Evolutionary conservation across 768 basidiomycete species (phyloP).

Genomic region (Mycena pura): DNA sequence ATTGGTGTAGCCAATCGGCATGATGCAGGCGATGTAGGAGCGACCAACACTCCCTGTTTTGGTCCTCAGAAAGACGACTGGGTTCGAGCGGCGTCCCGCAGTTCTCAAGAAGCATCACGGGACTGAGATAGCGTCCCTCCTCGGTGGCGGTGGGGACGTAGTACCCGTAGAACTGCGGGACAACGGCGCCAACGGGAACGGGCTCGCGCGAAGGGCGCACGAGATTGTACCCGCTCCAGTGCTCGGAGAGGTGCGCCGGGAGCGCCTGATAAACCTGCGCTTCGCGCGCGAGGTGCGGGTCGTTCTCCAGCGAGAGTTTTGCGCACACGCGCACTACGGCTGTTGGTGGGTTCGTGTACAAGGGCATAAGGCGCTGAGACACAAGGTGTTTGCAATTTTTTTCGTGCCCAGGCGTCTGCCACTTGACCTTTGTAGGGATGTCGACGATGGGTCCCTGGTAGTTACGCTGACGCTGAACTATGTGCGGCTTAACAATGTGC

Average conservation of each 20-base stretch:
- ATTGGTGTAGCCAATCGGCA: slow-evolving; percentile 44
- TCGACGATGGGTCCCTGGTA: slow-evolving; percentile 36
- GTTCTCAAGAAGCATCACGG: slow-evolving; percentile 51
- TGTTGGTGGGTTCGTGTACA: slow-evolving; percentile 46
- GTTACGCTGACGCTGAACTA: slow-evolving; percentile 4
- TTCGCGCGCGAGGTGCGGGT: slow-evolving; percentile 46
- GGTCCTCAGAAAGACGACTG: slow-evolving; percentile 42
- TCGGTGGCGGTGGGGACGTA: slow-evolving; percentile 42
- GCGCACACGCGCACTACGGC: slow-evolving; percentile 49
- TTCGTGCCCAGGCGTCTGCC: slow-evolving; percentile 38
- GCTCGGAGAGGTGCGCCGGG: slow-evolving; percentile 52
- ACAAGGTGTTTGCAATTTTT: slow-evolving; percentile 42
- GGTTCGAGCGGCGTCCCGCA: slow-evolving; percentile 43
- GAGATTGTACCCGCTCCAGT: slow-evolving; percentile 57
- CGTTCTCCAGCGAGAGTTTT: slow-evolving; percentile 49
- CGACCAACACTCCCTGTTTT: slow-evolving; percentile 49
- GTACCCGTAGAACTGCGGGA: slow-evolving; percentile 72
- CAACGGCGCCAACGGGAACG: slow-evolving; percentile 55
- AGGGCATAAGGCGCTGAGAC: too few relatives aligned
- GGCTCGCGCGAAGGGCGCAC: slow-evolving; percentile 49
- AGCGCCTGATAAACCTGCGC: slow-evolving; percentile 53
- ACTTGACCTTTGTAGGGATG: slow-evolving; percentile 35
- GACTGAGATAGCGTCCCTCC: slow-evolving; percentile 38
- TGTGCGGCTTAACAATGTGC: slow-evolving; percentile 3
- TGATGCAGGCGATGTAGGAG: slow-evolving; percentile 47